Evolutionary conservation across 2,329 filamentous ascomycete species (phyloP), one percentile per base, ranked within the genome.

Genomic region (Arthrobotrys entomopaga): DNA sequence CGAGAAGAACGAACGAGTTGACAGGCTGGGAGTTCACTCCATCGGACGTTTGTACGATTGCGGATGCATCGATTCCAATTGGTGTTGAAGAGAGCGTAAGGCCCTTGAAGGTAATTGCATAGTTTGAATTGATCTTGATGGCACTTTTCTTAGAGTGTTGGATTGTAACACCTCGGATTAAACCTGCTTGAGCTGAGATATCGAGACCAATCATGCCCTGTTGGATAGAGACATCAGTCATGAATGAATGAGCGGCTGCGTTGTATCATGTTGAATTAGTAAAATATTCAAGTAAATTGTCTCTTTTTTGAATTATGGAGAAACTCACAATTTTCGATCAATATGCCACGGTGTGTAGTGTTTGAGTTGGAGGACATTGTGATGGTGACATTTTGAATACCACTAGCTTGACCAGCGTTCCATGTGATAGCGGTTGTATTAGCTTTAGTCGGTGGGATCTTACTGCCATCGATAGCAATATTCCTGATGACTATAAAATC

Each of bases 191-290:
- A 29, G n/a, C 52, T 29, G 63, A 58, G n/a, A 65, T 26, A 10
- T 65, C 63, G 53, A 58, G 16, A 11, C 63, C 63, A n/a, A 65
- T 58, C 6, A 43, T n/a, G 1, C 52, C 63, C 10, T 52, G 42
- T 40, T 40, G 13, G 2, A 54, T 43, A 20, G 52, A 50, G 24
- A 52, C n/a, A 11, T 65, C 63, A 24, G 52, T 38, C 29, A 65
- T 52, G 40, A 54, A 65, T 10, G 58, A 46, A 52, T 65, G 63
- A 10, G 42, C 40, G 11, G 63, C 63, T 65, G n/a, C n/a, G n/a
- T n/a, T n/a, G n/a, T n/a, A n/a, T 13, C 3, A 26, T 20, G 15
- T 50, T 10, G 1, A 46, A 4, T 58, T 34, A 16, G 8, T 54
- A 29, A n/a, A 56, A 26, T 11, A 49, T 26, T 2, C n/a, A 57